phyloP scores from a whole-genome alignment of 2,329 filamentous ascomycete genomes.

The Neocatenulostroma microsporum region DNA sequence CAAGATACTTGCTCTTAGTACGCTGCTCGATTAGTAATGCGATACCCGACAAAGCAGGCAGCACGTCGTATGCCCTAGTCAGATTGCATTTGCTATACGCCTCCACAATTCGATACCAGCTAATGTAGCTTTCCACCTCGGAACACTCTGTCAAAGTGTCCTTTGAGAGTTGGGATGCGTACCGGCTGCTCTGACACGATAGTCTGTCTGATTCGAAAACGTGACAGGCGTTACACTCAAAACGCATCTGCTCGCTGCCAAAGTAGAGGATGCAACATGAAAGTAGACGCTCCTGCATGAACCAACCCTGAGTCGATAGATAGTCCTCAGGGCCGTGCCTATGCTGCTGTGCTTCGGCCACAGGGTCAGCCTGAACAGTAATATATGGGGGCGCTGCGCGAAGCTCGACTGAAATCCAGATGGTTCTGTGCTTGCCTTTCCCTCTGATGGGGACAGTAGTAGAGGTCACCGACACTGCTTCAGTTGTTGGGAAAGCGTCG shows the following conservation, averaged over 20 bases:
- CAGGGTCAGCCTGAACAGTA: no score
- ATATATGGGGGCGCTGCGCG: no score
- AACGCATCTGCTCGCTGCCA: not conserved
- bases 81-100: not conserved
- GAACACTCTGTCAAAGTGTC: not conserved
- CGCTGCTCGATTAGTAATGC: no score
- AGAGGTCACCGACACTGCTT: no score
- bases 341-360: no score
- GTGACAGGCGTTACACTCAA: not conserved
- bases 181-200: not conserved
- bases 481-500: no score
- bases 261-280: not conserved
- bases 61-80: not conserved
- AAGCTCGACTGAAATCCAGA: no score
- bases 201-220: not conserved
- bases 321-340: not conserved
- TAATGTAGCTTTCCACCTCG: no score
- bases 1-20: not conserved
- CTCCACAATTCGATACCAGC: not conserved
- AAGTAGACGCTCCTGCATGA: constrained; percentile 2
- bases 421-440: no score
- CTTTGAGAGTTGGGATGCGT: not conserved
- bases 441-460: no score
- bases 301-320: not conserved
- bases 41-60: not conserved